Percentiles rank a stretch among this genome's conserved stretches.
Conservation (phyloP, 2,329 filamentous ascomycete species). For the Fusarium burgessii region DNA sequence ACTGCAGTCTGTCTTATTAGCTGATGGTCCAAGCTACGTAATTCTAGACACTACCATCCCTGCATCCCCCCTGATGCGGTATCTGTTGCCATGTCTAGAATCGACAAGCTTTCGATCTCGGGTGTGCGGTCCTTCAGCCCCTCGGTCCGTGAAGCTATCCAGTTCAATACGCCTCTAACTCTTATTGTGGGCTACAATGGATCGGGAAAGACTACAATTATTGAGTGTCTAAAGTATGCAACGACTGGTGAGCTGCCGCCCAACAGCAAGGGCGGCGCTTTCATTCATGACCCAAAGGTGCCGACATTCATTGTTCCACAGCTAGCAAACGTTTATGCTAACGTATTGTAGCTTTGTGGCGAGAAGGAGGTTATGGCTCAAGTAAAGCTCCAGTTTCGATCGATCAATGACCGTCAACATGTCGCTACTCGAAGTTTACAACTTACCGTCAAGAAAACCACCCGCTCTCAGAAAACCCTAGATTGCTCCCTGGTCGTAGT, state of each 20-base stretch:
- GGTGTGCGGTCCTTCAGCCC: constrained; percentile 90
- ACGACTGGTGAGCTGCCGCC: constrained; percentile 94
- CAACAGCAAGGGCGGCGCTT: constrained; percentile 90
- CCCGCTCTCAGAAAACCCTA: constrained; percentile 82
- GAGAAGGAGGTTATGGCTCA: constrained; percentile 92
- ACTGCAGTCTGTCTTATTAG: not conserved
- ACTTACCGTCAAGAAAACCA: constrained; percentile 85
- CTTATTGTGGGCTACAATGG: constrained; percentile 98
- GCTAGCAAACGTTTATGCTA: constrained; percentile 6
- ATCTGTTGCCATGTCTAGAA: constrained; percentile 72
- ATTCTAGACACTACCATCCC: not conserved
- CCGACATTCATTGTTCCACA: not conserved
- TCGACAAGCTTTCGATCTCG: constrained; percentile 89
- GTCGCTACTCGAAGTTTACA: constrained; percentile 87
- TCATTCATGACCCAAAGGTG: constrained; percentile 96
- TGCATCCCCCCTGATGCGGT: constrained; percentile 18
- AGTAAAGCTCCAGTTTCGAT: constrained; percentile 88
- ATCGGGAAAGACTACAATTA: constrained; percentile 98
- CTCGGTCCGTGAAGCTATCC: constrained; percentile 78
- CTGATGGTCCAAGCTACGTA: constrained; percentile 1
- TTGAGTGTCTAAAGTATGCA: constrained; percentile 98
- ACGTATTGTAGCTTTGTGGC: constrained; percentile 69
- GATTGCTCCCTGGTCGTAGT: constrained; percentile 82
- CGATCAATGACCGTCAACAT: constrained; percentile 81
- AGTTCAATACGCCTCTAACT: constrained; percentile 91